Conservation (phyloP, 345 rosid genomes). For the Gossypium thurberi region DNA sequence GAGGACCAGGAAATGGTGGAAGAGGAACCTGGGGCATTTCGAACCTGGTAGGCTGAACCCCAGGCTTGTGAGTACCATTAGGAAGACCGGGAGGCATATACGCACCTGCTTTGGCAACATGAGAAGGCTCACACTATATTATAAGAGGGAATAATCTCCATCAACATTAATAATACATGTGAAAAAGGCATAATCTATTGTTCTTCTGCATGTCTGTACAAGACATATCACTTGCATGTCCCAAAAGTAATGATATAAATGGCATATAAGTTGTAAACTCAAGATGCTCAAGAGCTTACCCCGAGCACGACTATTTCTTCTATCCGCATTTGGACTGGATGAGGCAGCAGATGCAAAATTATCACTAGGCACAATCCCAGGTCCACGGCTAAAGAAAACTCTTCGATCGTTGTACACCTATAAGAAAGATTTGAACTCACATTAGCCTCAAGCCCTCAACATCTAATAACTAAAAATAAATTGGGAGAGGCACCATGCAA, state of each 20-base stretch:
- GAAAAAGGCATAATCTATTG: background rate
- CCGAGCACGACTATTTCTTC: constrained; percentile 76
- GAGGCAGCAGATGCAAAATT: constrained; percentile 44
- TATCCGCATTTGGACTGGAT: constrained; percentile 60
- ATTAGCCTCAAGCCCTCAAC: background rate
- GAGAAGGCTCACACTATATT: background rate
- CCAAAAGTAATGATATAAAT: background rate
- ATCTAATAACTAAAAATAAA: background rate
- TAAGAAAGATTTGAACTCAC: constrained; percentile 6
- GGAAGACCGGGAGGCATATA: constrained; percentile 71
- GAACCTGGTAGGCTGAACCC: constrained; percentile 78
- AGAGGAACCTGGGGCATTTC: constrained; percentile 80
- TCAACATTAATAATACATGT: background rate
- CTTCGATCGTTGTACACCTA: constrained; percentile 94
- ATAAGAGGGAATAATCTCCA: background rate
- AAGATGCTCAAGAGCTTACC: constrained; percentile 35
- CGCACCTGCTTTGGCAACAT: constrained; percentile 45
- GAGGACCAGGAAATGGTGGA: constrained; percentile 72
- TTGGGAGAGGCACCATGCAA: background rate
- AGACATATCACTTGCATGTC: background rate
- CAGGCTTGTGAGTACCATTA: constrained; percentile 87
- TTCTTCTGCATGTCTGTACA: background rate
- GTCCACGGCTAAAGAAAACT: constrained; percentile 69
- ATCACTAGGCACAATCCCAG: constrained; percentile 77
- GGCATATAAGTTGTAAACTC: background rate